These are phyloP conservation scores for Pleurotus djamor DNA, from an alignment of 768 basidiomycete species.

Conservation along the genomic window DNA sequence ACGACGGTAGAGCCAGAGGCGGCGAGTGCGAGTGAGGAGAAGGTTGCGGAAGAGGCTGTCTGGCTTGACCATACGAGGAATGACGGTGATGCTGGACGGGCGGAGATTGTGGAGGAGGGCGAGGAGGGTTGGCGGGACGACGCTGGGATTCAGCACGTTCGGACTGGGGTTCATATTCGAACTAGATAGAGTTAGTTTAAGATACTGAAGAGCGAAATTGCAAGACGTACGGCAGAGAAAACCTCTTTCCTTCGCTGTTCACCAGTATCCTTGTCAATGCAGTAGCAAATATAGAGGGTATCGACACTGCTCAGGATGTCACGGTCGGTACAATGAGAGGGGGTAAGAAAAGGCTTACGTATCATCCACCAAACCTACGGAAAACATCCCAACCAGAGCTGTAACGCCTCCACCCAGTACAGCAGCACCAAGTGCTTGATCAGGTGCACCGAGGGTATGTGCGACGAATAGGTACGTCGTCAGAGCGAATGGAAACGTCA, in stretches of 20 bases:
- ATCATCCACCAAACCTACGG: constrained; percentile 79
- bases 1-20: neutral
- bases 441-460: constrained; percentile 67
- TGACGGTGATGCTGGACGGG: constrained; percentile 9
- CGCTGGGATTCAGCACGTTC: too few relatives aligned
- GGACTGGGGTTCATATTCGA: constrained; percentile 23
- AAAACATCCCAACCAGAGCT: constrained; percentile 80
- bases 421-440: constrained; percentile 73
- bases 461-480: constrained; percentile 88
- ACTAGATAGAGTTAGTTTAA: constrained; percentile 16
- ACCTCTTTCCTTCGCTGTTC: constrained; percentile 39
- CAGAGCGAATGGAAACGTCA: constrained; percentile 81
- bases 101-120: constrained; percentile 7
- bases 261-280: constrained; percentile 44
- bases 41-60: constrained; percentile 15
- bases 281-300: constrained; percentile 46
- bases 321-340: neutral
- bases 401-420: constrained; percentile 78
- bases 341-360: constrained; percentile 26
- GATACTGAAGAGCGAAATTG: neutral
- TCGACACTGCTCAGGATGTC: constrained; percentile 31
- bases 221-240: constrained; percentile 30
- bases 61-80: constrained; percentile 13
- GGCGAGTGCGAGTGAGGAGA: constrained; percentile 2
- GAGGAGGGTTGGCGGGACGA: neutral